Evolutionary conservation across 768 basidiomycete species (phyloP), one percentile per base, ranked within the genome.

Genomic region (Tulasnella sp.): DNA sequence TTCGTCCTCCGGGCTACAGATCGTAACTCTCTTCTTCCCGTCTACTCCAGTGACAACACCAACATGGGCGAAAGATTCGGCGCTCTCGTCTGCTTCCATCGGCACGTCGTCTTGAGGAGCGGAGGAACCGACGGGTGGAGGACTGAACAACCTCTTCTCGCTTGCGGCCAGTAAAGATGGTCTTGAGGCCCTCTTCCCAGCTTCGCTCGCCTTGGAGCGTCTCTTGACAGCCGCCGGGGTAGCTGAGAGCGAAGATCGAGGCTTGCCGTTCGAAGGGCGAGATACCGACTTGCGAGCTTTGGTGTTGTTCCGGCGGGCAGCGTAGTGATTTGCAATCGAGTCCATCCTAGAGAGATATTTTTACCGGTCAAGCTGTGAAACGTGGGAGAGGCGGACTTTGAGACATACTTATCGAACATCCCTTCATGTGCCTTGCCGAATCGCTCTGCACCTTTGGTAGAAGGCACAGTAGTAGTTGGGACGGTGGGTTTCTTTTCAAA

Each of bases 291-390:
- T 76, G 34, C 37, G 38, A 29, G 38, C 34, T 39, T 76, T 76
- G 38, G 37, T n/a, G 36, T 25, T 2, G 25, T 58, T 22, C 29
- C 77, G 77, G 9, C 67, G 34, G 22, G 77, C 77, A 31, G 77
- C 54, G 42, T 73, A 77, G 71, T 78, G 76, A 45, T 71, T 67
- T 0, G 67, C 37, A 67, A 78, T 78, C n/a, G 77, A 78, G 45
- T 77, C 74, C 74, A 76, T 76, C 37, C 74, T 76, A 17, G 3
- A 76, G 17, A 15, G n/a, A 22, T 15, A 40, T 7, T 68, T 9
- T 6, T 12, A 7, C n/a, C 22, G 5, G 19, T 72, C 34, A 74
- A 17, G 14, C 45, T 19, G 19, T 8, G 25, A 42, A 1, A 31
- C 17, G 29, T 31, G 0, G 39, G n/a, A 42, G 11, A 75, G 69